phyloP scores from a whole-genome alignment of 108 stramenopile genomes.

The Pelagomonas calceolata region DNA sequence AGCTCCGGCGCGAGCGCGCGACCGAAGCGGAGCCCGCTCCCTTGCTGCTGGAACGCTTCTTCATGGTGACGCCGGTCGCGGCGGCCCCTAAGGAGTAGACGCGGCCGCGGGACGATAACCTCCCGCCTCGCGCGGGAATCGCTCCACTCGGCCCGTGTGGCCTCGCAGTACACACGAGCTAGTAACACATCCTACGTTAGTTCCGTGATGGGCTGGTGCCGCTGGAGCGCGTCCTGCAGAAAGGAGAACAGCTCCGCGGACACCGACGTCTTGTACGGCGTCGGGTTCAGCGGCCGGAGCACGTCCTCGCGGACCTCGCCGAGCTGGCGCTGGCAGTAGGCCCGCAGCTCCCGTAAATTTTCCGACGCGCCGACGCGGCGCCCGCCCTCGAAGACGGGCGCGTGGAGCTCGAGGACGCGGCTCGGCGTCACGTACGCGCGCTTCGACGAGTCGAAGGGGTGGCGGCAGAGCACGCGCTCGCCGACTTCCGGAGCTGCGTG shows the following conservation, averaged over 20 bases:
- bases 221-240: neutral
- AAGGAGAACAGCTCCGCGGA: neutral
- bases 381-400: constrained; percentile 64
- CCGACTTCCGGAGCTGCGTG: constrained; percentile 50
- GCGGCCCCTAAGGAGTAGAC: too few relatives aligned
- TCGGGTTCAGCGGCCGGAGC: constrained; percentile 70
- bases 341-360: constrained; percentile 29
- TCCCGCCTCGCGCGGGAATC: too few relatives aligned
- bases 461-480: constrained; percentile 58
- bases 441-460: constrained; percentile 76
- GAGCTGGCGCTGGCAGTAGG: constrained; percentile 47
- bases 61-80: too few relatives aligned
- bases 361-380: neutral
- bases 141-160: too few relatives aligned
- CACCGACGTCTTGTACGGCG: constrained; percentile 50
- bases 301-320: constrained; percentile 57
- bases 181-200: too few relatives aligned
- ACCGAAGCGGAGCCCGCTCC: too few relatives aligned
- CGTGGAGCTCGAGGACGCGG: constrained; percentile 57
- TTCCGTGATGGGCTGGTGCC: neutral
- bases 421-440: constrained; percentile 66
- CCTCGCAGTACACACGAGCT: too few relatives aligned
- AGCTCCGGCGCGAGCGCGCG: too few relatives aligned
- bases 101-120: too few relatives aligned
- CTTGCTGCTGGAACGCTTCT: too few relatives aligned